phyloP scores from a whole-genome alignment of 2,329 filamentous ascomycete species.

The Rhynchosporium secalis region DNA sequence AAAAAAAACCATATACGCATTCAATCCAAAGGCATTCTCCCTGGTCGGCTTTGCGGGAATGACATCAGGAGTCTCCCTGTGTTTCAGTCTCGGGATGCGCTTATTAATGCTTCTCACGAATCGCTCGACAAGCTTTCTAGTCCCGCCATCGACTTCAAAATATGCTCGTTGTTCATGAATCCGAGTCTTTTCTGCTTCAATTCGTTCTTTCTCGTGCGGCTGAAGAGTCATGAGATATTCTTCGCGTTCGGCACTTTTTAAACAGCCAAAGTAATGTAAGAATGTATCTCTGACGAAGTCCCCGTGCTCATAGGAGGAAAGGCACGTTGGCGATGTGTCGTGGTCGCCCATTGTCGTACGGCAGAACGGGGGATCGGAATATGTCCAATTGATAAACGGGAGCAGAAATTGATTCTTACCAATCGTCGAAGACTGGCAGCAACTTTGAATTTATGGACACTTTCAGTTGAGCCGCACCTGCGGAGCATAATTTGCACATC shows the following conservation, averaged over 20 bases:
- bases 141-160: constrained; percentile 11
- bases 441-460: neutral
- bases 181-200: constrained; percentile 14
- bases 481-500: neutral
- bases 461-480: neutral
- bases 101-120: constrained; percentile 1
- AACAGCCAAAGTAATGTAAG: constrained; percentile 24
- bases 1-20: neutral
- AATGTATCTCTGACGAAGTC: constrained; percentile 12
- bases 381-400: neutral
- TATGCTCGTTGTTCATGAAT: constrained; percentile 8
- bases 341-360: neutral
- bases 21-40: constrained; percentile 1
- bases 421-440: neutral
- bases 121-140: neutral
- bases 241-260: constrained; percentile 9
- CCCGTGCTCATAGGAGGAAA: constrained; percentile 1
- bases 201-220: constrained; percentile 9
- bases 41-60: constrained; percentile 2
- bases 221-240: constrained; percentile 13
- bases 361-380: neutral
- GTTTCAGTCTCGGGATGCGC: constrained; percentile 15
- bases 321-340: neutral
- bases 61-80: constrained; percentile 8
- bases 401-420: neutral